phyloP scores from a whole-genome alignment of 768 basidiomycete genomes.

The Calocera cornea region DNA sequence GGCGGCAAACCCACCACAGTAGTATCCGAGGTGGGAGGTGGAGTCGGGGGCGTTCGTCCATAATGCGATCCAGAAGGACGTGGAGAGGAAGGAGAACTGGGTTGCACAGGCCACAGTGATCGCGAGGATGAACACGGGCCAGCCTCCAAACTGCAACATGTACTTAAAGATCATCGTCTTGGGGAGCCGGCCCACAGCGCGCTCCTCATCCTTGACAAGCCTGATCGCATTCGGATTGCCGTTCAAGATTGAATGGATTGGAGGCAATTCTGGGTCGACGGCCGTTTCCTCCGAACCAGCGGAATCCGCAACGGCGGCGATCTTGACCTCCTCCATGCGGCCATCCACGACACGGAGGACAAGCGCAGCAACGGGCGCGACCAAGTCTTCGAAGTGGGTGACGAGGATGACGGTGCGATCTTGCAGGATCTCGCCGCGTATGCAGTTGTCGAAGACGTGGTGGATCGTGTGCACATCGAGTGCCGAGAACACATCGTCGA shows the following conservation, averaged over 20 bases:
- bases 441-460: slow-evolving; percentile 31
- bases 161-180: slow-evolving; percentile 3
- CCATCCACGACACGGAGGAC: neutral
- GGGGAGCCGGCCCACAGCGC: neutral
- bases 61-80: neutral
- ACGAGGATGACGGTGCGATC: slow-evolving; percentile 52
- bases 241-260: neutral
- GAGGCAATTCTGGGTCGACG: neutral
- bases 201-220: neutral
- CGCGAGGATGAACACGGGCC: slow-evolving; percentile 1
- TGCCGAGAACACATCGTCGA: slow-evolving; percentile 20
- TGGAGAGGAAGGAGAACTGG: neutral
- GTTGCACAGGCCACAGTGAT: neutral
- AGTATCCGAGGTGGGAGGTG: neutral
- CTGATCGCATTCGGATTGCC: neutral
- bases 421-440: slow-evolving; percentile 51
- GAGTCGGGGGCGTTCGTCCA: neutral
- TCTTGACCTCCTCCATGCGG: neutral
- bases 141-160: slow-evolving; percentile 1
- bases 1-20: neutral
- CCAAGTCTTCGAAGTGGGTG: slow-evolving; percentile 18
- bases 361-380: slow-evolving; percentile 6
- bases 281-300: neutral
- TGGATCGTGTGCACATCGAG: slow-evolving; percentile 27
- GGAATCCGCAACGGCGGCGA: neutral